These are phyloP conservation scores for Sporothrix luriei DNA, from an alignment of 2,329 filamentous ascomycete species.

Conservation along the genomic window DNA sequence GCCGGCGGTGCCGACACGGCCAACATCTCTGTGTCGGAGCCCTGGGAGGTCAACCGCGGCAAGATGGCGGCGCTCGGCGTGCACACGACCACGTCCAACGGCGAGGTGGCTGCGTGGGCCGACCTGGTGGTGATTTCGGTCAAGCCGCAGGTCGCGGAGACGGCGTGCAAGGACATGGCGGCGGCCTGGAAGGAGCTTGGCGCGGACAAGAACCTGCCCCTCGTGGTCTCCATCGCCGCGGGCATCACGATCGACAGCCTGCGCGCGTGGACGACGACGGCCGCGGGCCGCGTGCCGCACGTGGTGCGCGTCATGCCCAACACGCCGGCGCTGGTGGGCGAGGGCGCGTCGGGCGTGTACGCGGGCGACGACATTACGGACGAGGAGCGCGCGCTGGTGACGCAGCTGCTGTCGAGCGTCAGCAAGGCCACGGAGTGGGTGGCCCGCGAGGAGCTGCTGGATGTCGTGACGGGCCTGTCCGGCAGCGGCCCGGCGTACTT, in stretches of 20 bases:
- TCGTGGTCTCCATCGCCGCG: slow-evolving; percentile 54
- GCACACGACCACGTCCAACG: slow-evolving; percentile 51
- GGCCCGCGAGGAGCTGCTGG: slow-evolving; percentile 52
- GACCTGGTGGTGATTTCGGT: slow-evolving; percentile 55
- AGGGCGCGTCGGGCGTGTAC: slow-evolving; percentile 54
- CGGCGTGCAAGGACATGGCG: slow-evolving; percentile 53
- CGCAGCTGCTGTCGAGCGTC: slow-evolving; percentile 49
- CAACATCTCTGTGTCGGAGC: slow-evolving; percentile 54
- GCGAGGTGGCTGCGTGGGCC: slow-evolving; percentile 49
- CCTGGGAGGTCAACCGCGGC: slow-evolving; percentile 56
- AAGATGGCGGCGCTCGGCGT: slow-evolving; percentile 53
- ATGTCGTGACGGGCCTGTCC: slow-evolving; percentile 55
- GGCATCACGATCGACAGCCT: slow-evolving; percentile 53
- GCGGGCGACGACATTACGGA: slow-evolving; percentile 49
- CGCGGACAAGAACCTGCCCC: slow-evolving; percentile 41
- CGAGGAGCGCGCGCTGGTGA: slow-evolving; percentile 49
- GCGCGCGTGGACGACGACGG: slow-evolving; percentile 47
- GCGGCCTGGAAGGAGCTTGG: slow-evolving; percentile 42
- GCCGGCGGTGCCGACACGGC: slow-evolving; percentile 48
- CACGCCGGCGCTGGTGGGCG: slow-evolving; percentile 54
- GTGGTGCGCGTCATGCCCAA: slow-evolving; percentile 58
- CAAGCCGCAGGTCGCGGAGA: slow-evolving; percentile 55
- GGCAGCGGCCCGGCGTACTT: slow-evolving; percentile 57
- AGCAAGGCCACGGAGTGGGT: slow-evolving; percentile 56
- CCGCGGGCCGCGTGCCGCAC: slow-evolving; percentile 46